Base-by-base conservation (phyloP, 2,329 filamentous ascomycete genomes). In the Cucurbitaria berberidis region DNA sequence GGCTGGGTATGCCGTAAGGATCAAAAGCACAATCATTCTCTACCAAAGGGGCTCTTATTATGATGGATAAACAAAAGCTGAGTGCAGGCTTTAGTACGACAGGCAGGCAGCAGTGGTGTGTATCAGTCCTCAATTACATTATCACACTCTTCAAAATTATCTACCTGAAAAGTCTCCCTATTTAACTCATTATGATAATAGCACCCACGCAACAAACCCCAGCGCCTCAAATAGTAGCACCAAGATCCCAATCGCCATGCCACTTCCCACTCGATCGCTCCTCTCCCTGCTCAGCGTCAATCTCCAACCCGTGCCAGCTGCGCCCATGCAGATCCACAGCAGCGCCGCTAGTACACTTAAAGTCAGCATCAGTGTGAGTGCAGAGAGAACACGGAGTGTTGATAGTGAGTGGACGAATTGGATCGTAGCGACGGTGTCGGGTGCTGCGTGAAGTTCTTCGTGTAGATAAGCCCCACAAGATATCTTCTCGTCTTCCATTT, bases 391-490 rank as follows among this genome's bases (percentile, higher is more conserved):
- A 8, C 65, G 54, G 0, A 45, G n/a, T 1, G 50, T 48, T 0
- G 67, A 67, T 9, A 66, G 50, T 1, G 58, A 49, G 10, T 67
- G 67, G 1, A 62, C 55, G 45, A 70, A 70, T 29, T 69, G 65
- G n/a, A 69, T 56, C 1, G 66, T 64, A 1, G 53, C 62, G 6
- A 71, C 34, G 5, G 40, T 41, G 16, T 63, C 58, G 15, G 50
- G 15, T 9, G 32, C 35, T 1, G 38, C 16, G 5, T 22, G 3
- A 45, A 15, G 29, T 11, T 51, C 22, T 16, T 59, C 38, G 13
- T 21, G 15, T 3, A 39, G 29, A 43, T 19, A 42, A 16, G 42
- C n/a, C 34, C 18, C 13, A 13, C 24, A 22, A 15, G 29, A 19
- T 11, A 32, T 5, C 19, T 44, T 27, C 9, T 40, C 18, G 16